A percentile compares a stretch with the other conserved stretches of the same genome.
phyloP scores from a whole-genome alignment of 202 grass and related monocot species.

The Panicum hallii region DNA sequence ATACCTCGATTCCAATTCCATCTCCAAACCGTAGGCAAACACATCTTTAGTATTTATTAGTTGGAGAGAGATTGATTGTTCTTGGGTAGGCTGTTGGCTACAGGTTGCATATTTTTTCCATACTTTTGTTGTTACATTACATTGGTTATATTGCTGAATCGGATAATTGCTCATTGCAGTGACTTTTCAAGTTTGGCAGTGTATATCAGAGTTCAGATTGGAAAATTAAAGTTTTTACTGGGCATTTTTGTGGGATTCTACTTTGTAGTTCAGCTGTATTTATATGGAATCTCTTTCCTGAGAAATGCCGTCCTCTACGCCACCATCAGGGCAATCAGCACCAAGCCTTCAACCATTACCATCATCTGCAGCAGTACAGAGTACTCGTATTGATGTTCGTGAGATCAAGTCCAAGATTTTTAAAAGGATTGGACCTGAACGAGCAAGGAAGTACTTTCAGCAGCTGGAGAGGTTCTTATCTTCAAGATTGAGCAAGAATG shows the following conservation, averaged over 20 bases:
- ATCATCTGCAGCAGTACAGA: constrained; percentile 56
- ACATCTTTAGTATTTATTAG: not conserved
- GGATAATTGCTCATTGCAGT: constrained; percentile 50
- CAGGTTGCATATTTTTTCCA: not conserved
- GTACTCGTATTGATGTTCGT: constrained; percentile 61
- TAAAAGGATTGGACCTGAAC: constrained; percentile 64
- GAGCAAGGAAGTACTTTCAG: constrained; percentile 70
- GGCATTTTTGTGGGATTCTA: constrained; percentile 5
- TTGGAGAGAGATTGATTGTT: constrained; percentile 8
- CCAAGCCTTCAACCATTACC: constrained; percentile 52
- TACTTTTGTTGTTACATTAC: constrained; percentile 31
- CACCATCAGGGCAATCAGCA: constrained; percentile 44
- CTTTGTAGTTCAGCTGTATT: constrained; percentile 37
- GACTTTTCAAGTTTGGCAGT: constrained; percentile 20
- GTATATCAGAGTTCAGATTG: constrained; percentile 23
- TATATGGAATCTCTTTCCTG: constrained; percentile 52
- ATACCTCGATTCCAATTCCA: not conserved
- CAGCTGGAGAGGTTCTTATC: constrained; percentile 75
- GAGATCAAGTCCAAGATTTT: constrained; percentile 76
- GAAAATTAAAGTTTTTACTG: constrained; percentile 15
- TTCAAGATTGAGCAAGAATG: constrained; percentile 72
- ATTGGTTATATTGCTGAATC: constrained; percentile 28
- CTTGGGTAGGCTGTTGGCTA: constrained; percentile 20
- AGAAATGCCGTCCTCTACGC: constrained; percentile 57
- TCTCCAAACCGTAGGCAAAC: not conserved